A percentile compares a stretch with the other conserved stretches of the same genome.
Conservation (phyloP, 1,284 basidiomycete species). For the Fomitopsis schrenkii region DNA sequence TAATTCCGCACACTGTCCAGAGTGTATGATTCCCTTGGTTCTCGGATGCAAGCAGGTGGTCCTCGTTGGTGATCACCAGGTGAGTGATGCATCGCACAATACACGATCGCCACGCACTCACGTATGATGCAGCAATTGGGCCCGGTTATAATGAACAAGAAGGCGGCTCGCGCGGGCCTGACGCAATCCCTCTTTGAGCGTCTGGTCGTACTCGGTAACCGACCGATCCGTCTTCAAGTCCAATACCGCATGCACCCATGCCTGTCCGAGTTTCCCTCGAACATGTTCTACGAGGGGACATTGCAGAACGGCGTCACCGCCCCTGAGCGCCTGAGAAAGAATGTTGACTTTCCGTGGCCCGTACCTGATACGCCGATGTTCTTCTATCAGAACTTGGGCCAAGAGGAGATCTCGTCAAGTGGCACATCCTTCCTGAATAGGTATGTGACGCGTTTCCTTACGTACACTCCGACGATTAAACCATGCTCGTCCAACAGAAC, state of each 20-base stretch:
- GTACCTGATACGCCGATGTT: constrained; percentile 98
- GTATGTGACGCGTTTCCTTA: constrained; percentile 32
- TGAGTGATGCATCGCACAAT: constrained; percentile 21
- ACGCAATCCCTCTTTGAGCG: constrained; percentile 98
- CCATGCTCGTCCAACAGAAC: constrained; percentile 53
- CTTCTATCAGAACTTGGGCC: constrained; percentile 98
- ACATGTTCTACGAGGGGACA: constrained; percentile 99
- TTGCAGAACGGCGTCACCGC: constrained; percentile 99
- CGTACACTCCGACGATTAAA: constrained; percentile 11
- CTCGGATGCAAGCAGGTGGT: constrained; percentile 99
- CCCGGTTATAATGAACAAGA: constrained; percentile 99
- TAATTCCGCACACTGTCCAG: constrained; percentile 37
- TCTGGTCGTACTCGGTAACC: constrained; percentile 91
- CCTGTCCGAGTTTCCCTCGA: constrained; percentile 97
- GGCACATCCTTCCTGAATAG: constrained; percentile 98
- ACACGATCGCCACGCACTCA: neutral
- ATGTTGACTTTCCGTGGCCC: constrained; percentile 99
- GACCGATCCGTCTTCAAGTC: constrained; percentile 97
- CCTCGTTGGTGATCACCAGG: constrained; percentile 94
- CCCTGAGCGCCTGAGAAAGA: constrained; percentile 93
- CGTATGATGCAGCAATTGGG: constrained; percentile 76
- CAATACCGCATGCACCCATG: constrained; percentile 99
- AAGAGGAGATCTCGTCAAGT: constrained; percentile 98
- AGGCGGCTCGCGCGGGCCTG: constrained; percentile 94
- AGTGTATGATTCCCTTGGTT: constrained; percentile 99